Base-by-base conservation (phyloP, 768 basidiomycete genomes). In the Lentinus brumalis region DNA sequence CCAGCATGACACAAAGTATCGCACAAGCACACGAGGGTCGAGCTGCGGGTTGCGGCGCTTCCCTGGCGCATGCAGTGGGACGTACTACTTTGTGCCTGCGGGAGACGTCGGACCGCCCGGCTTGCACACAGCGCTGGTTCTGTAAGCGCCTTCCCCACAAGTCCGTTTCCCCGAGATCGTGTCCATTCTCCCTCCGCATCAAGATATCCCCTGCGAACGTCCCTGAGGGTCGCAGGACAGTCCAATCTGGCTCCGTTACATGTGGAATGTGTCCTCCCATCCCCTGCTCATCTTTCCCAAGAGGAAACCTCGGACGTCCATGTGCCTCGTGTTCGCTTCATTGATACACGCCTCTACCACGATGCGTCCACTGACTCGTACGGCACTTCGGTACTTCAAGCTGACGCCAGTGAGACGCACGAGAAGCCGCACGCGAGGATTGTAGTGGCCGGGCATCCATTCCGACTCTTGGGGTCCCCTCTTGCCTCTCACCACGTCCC, bases 291-390 rank as follows among this genome's bases (percentile, higher is more conserved):
- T 62, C 47, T 30, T 21, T 55, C 54, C 31, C 38, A 53, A 56
- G 59, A 35, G 59, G 63, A 57, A 64, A 60, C 53, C 50, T 56
- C 57, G 62, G 57, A 50, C 40, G 50, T 44, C n/a, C 53, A 50
- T 52, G 56, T 53, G 66, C 64, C 62, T 60, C 60, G 61, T 66
- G 67, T 52, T 56, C 38, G 44, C 51, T 38, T 38, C 39, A 16
- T 26, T 69, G 69, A 70, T 68, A 56, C 69, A 70, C 69, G 69
- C 69, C 61, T 67, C 26, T 14, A 31, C 35, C 70, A 68, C 62
- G 70, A 66, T 60, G 50, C 44, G 15, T 39, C 14, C 53, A 54
- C 32, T 60, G 59, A 61, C 60, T 59, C 65, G 57, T 47, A 52
- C 41, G 55, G 21, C 59, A 47, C 57, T 49, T 65, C 59, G 45